Base-by-base conservation (phyloP, 371 early-diverging fungal species). In the Syncephalastrum sp. region DNA sequence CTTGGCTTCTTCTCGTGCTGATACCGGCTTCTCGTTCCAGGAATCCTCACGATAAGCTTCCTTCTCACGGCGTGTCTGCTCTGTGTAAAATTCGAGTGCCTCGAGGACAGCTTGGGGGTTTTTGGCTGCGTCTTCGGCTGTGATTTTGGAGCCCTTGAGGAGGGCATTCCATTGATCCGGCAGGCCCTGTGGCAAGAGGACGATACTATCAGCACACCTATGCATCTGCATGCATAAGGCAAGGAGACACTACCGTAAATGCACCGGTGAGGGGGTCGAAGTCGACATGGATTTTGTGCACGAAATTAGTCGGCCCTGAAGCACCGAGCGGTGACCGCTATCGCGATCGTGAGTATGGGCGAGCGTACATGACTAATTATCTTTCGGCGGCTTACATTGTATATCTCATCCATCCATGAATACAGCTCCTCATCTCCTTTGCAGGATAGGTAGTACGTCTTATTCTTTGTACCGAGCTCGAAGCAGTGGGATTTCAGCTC, bases 31-130 rank as follows among this genome's bases (percentile, higher is more conserved):
- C 23, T 50, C 50, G 12, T 10, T 33, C 54, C 38, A 33, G 38
- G 38, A 10, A 1, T 33, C 38, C 2, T 60, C 63, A 21, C 76
- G 81, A 56, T 80, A 79, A 50, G 78, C 81, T 46, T 74, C 79
- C 38, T 74, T 72, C 38, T 83, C 79, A 42, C 78, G 56, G 54
- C 79, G 79, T 43, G 79, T 82, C 57, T 83, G 83, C 63, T 93
- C 94, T 1, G 96, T 93, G 70, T 96, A 95, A 65, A 96, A 97
- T 64, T 95, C 94, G 27, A 96, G 82, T 17, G 95, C 96, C 68
- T 96, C 95, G 47, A 97, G 75, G 44, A 97, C 96, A 21, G 96
- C 95, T 72, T 96, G 95, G 16, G 97, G 97, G 67, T 97, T 92
- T 72, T 92, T 92, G 44, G 89, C 86, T 56, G 93, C 94, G 73